Evolutionary conservation across 305 asterid species (phyloP).

Genomic region (Solanum aculeatissimum): DNA sequence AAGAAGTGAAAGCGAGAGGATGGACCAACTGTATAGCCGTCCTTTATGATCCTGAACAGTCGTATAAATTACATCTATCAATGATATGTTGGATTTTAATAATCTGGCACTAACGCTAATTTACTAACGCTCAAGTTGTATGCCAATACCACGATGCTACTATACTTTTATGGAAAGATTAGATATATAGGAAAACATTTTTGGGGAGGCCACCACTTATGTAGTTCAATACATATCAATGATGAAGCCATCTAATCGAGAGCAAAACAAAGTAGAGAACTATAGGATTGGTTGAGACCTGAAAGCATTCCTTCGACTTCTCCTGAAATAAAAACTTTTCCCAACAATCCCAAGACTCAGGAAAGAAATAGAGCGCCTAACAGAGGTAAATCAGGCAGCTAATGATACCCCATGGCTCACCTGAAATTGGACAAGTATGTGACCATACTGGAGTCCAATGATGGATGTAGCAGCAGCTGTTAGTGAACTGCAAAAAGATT

Average conservation of each 20-base stretch:
- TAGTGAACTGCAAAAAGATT: constrained; percentile 40
- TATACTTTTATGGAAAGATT: background rate
- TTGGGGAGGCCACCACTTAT: background rate
- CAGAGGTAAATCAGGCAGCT: background rate
- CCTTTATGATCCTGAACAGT: constrained; percentile 58
- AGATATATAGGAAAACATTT: background rate
- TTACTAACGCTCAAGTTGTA: background rate
- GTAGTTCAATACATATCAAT: background rate
- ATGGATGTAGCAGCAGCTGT: constrained; percentile 68
- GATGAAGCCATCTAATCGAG: background rate
- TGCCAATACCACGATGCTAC: background rate
- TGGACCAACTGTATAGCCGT: constrained; percentile 55
- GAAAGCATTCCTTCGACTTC: background rate
- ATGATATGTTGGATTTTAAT: background rate
- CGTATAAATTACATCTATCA: background rate
- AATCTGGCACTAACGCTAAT: background rate
- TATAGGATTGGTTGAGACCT: background rate
- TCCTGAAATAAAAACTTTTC: background rate
- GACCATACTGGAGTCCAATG: constrained; percentile 84
- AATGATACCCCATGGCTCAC: constrained; percentile 14
- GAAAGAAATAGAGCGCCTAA: background rate
- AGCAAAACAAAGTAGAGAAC: background rate
- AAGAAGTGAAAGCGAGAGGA: constrained; percentile 43
- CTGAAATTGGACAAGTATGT: constrained; percentile 51
- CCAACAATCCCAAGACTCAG: background rate